phyloP scores from a whole-genome alignment of 768 basidiomycete genomes.

The Polyporus arcularius region DNA sequence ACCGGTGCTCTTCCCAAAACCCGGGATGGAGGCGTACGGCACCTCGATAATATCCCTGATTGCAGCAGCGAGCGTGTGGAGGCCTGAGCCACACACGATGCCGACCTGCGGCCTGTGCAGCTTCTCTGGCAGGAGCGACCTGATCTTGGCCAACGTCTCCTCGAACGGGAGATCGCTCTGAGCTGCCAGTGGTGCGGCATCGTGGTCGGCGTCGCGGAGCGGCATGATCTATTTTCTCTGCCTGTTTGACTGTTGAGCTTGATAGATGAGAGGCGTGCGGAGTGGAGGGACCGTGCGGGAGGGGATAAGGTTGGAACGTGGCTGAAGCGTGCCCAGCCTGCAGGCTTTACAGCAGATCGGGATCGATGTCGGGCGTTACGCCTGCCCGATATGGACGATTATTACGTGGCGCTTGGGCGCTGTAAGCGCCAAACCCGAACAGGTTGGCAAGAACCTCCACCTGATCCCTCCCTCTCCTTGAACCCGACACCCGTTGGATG shows the following conservation, averaged over 20 bases:
- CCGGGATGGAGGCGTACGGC: slow-evolving; percentile 67
- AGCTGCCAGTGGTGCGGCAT: background rate
- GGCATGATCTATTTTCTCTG: background rate
- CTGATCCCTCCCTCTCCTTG: no score
- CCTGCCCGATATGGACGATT: no score
- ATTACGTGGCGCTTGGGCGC: no score
- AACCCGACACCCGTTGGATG: no score
- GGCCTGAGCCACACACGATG: slow-evolving; percentile 86
- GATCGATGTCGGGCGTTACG: no score
- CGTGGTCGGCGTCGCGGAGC: background rate
- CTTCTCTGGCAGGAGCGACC: slow-evolving; percentile 30
- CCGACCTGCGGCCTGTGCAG: slow-evolving; percentile 67
- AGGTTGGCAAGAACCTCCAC: no score
- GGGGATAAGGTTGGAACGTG: no score
- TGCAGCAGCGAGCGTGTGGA: slow-evolving; percentile 69
- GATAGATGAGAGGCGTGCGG: background rate
- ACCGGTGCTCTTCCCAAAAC: slow-evolving; percentile 82
- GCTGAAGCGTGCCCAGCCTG: no score
- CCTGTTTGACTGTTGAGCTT: background rate
- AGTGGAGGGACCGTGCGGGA: background rate
- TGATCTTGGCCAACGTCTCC: slow-evolving; percentile 31
- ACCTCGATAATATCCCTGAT: slow-evolving; percentile 60
- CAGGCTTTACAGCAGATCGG: no score
- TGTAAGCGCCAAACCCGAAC: no score
- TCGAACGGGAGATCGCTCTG: slow-evolving; percentile 24